Conservation (phyloP, 2,329 filamentous ascomycete genomes). For the Macroventuria anomochaeta region DNA sequence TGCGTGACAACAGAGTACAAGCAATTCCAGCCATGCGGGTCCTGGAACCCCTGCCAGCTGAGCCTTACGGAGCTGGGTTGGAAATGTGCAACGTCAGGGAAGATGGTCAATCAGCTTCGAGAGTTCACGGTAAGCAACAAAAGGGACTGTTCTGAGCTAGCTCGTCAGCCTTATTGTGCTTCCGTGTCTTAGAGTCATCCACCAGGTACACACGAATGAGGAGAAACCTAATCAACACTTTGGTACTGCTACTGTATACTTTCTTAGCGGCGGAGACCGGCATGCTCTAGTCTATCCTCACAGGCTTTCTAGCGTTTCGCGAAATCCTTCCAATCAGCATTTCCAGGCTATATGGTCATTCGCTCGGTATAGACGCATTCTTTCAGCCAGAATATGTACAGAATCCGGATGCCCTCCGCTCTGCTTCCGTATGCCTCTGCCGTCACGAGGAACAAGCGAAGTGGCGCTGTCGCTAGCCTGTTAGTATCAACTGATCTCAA, state of each 20-base stretch:
- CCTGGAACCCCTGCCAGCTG: constrained; percentile 19
- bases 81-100: constrained; percentile 1
- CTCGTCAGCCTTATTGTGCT: constrained; percentile 16
- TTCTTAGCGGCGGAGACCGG: constrained; percentile 7
- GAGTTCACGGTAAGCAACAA: constrained; percentile 12
- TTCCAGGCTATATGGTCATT: neutral
- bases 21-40: neutral
- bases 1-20: constrained; percentile 3
- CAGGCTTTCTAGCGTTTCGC: constrained; percentile 1
- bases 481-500: neutral
- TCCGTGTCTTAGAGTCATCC: neutral
- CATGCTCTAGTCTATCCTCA: neutral
- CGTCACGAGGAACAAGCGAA: neutral
- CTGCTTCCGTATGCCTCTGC: neutral
- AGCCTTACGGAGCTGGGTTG: constrained; percentile 3
- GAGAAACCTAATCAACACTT: neutral
- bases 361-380: neutral
- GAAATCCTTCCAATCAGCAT: neutral
- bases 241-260: constrained; percentile 6
- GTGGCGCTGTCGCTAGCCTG: constrained; percentile 2
- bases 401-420: neutral
- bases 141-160: constrained; percentile 3
- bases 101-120: constrained; percentile 3
- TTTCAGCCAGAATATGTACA: neutral
- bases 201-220: constrained; percentile 5